Evolutionary conservation across 1,139 yeast species (phyloP), one percentile per base, ranked within the genome.

Genomic region (Yamadazyma atmosphaerica): DNA sequence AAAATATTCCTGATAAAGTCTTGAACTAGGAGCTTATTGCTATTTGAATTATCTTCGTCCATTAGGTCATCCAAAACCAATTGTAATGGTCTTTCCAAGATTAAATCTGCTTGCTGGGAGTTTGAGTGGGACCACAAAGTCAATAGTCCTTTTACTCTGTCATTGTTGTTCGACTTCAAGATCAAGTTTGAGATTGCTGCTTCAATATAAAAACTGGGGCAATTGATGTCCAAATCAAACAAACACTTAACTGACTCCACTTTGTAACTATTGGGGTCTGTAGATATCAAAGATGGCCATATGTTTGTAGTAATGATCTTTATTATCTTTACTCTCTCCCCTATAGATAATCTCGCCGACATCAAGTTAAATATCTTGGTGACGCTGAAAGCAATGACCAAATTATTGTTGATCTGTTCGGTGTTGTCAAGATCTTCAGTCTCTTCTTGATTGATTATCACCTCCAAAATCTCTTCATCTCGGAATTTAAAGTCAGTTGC

Each of bases 41-140:
- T 66, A 12, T 65, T 64, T 14, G 31, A 28, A 30, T 30, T 30
- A 35, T 72, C 63, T 2, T 63, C 56, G 27, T 66, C 72, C 24
- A 61, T 54, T 15, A 86, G 54, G 35, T 79, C 85, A 53, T 88
- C 96, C 14, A 87, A 55, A 10, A 87, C 63, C 4, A 87, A 54
- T 43, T 82, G 80, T n/a, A 88, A 59, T 0, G 95, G 92, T 41
- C 83, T 68, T 10, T 73, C 65, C 16, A 88, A 60, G 7, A 89
- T 62, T 0, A 58, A 51, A 39, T 65, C 67, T 10, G 73, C 75
- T 9, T 71, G 73, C 42, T 61, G 68, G 4, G 69, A 58, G 13
- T 59, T 47, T 1, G 85, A 69, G 47, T 82, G 86, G 4, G 65
- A 65, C 90, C 92, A 84, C 13, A 84, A 54, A 3, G 74, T 65